phyloP scores from a whole-genome alignment of 257 asterid genomes.

The Plectranthus barbatus region DNA sequence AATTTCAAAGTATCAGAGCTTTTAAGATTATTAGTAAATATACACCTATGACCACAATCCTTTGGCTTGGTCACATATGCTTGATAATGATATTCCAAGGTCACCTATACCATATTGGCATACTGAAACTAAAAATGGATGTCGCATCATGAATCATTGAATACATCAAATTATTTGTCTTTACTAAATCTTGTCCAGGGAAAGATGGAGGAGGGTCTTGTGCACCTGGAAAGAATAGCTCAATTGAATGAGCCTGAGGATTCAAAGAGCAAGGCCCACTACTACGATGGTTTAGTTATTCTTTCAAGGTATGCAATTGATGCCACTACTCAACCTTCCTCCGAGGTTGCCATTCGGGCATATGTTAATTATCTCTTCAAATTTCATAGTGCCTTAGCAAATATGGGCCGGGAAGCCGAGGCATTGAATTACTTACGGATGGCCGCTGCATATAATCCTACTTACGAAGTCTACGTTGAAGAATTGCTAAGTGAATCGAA shows the following conservation, averaged over 20 bases:
- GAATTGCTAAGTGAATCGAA: slow-evolving; percentile 38
- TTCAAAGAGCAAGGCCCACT: slow-evolving; percentile 65
- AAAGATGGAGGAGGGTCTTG: slow-evolving; percentile 58
- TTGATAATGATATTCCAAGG: neutral
- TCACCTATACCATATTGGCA: neutral
- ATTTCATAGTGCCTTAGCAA: slow-evolving; percentile 41
- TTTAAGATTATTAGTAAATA: neutral
- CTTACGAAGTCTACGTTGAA: slow-evolving; percentile 35
- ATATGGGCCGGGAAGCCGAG: slow-evolving; percentile 49
- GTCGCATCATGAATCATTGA: neutral
- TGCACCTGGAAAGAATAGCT: slow-evolving; percentile 74
- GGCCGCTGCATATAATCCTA: slow-evolving; percentile 52
- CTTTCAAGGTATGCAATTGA: slow-evolving; percentile 54
- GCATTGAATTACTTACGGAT: slow-evolving; percentile 53
- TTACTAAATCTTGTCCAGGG: slow-evolving; percentile 33
- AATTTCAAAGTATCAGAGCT: neutral
- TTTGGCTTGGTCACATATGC: neutral
- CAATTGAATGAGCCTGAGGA: slow-evolving; percentile 64
- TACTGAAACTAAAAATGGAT: neutral
- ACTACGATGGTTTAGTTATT: slow-evolving; percentile 61
- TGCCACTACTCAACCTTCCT: neutral
- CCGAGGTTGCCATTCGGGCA: neutral
- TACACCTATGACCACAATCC: neutral
- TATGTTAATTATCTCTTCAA: neutral
- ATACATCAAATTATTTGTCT: neutral